Percentiles rank a stretch among this genome's conserved stretches.
These are phyloP conservation scores for Chaetomium globosum DNA, from an alignment of 2,329 filamentous ascomycete genomes.

Conservation along the genomic window DNA sequence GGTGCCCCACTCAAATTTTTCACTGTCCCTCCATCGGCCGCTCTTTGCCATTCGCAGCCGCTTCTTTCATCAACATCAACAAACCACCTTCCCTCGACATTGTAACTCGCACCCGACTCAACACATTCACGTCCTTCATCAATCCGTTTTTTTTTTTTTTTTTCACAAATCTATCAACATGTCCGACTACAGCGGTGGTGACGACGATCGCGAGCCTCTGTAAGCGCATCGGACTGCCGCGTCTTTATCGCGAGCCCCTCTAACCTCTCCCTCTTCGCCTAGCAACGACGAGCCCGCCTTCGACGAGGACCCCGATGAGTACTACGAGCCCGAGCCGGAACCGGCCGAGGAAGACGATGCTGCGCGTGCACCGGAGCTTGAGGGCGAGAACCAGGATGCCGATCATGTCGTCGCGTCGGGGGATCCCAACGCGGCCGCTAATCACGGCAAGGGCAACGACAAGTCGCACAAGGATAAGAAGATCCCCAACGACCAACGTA, in stretches of 20 bases:
- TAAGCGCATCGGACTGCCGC: slow-evolving; percentile 22
- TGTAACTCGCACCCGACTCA: slow-evolving; percentile 5
- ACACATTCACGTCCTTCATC: not conserved
- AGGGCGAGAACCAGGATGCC: slow-evolving; percentile 59
- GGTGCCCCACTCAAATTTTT: slow-evolving; percentile 35
- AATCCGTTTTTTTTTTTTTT: not conserved
- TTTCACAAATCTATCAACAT: slow-evolving; percentile 46
- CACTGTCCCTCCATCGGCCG: slow-evolving; percentile 20
- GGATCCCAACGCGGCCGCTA: slow-evolving; percentile 63
- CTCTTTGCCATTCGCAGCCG: slow-evolving; percentile 12
- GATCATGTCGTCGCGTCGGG: slow-evolving; percentile 60
- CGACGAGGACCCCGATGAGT: slow-evolving; percentile 68
- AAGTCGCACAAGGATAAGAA: slow-evolving; percentile 76
- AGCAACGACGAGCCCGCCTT: slow-evolving; percentile 72
- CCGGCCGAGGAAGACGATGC: slow-evolving; percentile 58
- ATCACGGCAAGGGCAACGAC: slow-evolving; percentile 55
- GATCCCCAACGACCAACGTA: slow-evolving; percentile 83
- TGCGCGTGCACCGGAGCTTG: slow-evolving; percentile 55
- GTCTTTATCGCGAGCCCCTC: not conserved
- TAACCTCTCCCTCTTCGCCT: slow-evolving; percentile 6
- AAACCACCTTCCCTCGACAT: slow-evolving; percentile 21
- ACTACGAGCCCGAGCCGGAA: slow-evolving; percentile 60
- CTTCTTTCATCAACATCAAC: slow-evolving; percentile 15
- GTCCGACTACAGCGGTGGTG: slow-evolving; percentile 70
- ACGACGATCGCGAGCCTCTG: slow-evolving; percentile 59